phyloP scores from a whole-genome alignment of 1,139 yeast species.

The Suhomyces taliae region DNA sequence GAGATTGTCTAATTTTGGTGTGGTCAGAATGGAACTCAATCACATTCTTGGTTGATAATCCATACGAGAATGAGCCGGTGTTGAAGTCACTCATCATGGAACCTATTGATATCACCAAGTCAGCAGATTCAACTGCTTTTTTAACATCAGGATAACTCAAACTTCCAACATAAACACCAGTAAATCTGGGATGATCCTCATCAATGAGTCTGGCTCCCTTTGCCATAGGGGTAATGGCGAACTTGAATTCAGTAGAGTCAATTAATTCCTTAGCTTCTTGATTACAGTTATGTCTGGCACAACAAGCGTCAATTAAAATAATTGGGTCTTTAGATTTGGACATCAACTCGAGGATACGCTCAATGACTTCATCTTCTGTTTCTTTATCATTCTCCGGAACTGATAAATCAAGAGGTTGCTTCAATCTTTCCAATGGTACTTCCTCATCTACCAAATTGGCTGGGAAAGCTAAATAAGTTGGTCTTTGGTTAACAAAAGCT shows the following conservation, averaged over 20 bases:
- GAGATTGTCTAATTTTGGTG: slow-evolving; percentile 36
- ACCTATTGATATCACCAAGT: slow-evolving; percentile 34
- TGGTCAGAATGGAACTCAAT: slow-evolving; percentile 42
- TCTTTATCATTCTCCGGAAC: slow-evolving; percentile 64
- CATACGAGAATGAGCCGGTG: slow-evolving; percentile 41
- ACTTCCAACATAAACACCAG: slow-evolving; percentile 36
- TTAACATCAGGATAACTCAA: slow-evolving; percentile 34
- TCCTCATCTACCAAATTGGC: slow-evolving; percentile 71
- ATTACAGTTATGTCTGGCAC: slow-evolving; percentile 70
- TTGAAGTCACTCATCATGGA: slow-evolving; percentile 42
- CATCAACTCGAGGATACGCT: slow-evolving; percentile 53
- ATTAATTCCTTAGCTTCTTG: slow-evolving; percentile 63
- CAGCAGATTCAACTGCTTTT: slow-evolving; percentile 30
- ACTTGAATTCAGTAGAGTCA: slow-evolving; percentile 61
- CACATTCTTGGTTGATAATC: slow-evolving; percentile 34
- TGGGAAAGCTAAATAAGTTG: slow-evolving; percentile 81
- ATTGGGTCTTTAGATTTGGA: slow-evolving; percentile 63
- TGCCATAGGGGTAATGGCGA: slow-evolving; percentile 36
- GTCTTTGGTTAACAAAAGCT: slow-evolving; percentile 73
- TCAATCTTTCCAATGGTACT: slow-evolving; percentile 56
- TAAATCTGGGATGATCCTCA: slow-evolving; percentile 28
- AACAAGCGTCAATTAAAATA: slow-evolving; percentile 84
- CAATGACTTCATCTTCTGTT: slow-evolving; percentile 71
- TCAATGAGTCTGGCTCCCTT: slow-evolving; percentile 30
- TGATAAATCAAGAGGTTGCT: slow-evolving; percentile 62